phyloP scores from a whole-genome alignment of 2,329 filamentous ascomycete genomes.

The Chaetomium globosum region DNA sequence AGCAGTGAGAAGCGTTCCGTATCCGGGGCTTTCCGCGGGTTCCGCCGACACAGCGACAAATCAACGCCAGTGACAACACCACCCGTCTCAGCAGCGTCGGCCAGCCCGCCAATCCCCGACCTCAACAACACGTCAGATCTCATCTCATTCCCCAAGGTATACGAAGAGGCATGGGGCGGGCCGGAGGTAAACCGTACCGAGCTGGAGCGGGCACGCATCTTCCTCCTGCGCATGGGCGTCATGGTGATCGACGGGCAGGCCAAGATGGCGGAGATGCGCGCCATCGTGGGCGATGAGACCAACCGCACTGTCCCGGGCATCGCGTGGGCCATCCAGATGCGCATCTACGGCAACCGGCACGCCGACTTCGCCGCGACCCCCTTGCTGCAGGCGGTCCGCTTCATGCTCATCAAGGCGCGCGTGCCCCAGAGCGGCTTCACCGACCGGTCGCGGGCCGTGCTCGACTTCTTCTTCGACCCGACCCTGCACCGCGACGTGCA shows the following conservation, averaged over 20 bases:
- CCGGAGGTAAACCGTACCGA: conserved; percentile 35
- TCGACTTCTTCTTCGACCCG: conserved; percentile 46
- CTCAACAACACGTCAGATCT: conserved; percentile 26
- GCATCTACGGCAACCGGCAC: conserved; percentile 40
- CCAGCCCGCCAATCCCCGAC: not conserved
- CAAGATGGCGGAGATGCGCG: conserved; percentile 36
- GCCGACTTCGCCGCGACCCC: conserved; percentile 40
- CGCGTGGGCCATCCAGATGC: conserved; percentile 38
- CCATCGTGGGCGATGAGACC: conserved; percentile 38
- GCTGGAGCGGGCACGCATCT: conserved; percentile 41
- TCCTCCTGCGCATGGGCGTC: conserved; percentile 40
- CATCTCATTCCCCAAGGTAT: conserved; percentile 41
- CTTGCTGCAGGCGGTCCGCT: conserved; percentile 42
- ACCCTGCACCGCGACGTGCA: conserved; percentile 39
- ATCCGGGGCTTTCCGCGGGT: conserved; percentile 8
- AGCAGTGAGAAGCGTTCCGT: conserved; percentile 4
- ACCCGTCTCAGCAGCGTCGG: not conserved
- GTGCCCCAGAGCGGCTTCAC: conserved; percentile 35
- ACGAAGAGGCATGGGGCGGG: conserved; percentile 42
- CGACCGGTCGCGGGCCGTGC: conserved; percentile 36
- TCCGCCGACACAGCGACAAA: conserved; percentile 22
- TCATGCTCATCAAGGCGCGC: conserved; percentile 42
- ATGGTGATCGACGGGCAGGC: conserved; percentile 37
- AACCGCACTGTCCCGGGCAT: conserved; percentile 38
- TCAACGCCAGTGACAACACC: not conserved